phyloP scores from a whole-genome alignment of 139 green algal species.

The Deuterostichococcus epilithicus region DNA sequence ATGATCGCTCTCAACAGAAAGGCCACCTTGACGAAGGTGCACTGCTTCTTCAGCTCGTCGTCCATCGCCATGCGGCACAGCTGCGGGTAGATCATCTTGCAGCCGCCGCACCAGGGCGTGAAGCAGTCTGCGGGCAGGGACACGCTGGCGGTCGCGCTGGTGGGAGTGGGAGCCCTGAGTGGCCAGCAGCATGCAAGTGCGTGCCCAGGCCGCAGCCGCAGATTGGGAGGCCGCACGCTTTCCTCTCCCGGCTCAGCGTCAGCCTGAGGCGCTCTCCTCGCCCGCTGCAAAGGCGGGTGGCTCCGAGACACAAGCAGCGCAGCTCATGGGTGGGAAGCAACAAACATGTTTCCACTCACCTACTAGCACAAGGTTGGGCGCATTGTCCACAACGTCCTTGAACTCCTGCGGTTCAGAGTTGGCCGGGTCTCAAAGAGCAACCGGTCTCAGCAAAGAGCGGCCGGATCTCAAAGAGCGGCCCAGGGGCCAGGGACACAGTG shows the following conservation, averaged over 20 bases:
- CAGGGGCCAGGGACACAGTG: too few relatives aligned
- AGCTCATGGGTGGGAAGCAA: background rate
- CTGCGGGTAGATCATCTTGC: background rate
- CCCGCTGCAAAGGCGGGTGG: too few relatives aligned
- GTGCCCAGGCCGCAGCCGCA: too few relatives aligned
- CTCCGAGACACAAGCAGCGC: background rate
- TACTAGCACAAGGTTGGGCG: background rate
- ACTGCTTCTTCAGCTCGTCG: background rate
- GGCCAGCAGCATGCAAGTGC: background rate
- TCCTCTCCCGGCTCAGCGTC: too few relatives aligned
- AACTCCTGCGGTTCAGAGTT: too few relatives aligned
- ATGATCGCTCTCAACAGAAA: background rate
- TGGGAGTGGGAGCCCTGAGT: background rate
- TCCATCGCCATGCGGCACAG: background rate
- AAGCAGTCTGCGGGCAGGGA: background rate
- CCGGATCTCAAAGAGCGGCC: too few relatives aligned
- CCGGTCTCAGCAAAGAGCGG: too few relatives aligned
- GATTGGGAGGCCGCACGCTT: too few relatives aligned
- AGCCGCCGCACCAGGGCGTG: background rate
- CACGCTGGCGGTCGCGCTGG: too few relatives aligned
- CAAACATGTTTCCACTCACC: background rate
- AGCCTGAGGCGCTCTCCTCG: too few relatives aligned
- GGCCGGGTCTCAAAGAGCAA: too few relatives aligned
- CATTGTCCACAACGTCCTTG: background rate
- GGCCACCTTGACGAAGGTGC: background rate